These are phyloP conservation scores for Fistulina hepatica DNA, from an alignment of 1,284 basidiomycete genomes.

Conservation along the genomic window DNA sequence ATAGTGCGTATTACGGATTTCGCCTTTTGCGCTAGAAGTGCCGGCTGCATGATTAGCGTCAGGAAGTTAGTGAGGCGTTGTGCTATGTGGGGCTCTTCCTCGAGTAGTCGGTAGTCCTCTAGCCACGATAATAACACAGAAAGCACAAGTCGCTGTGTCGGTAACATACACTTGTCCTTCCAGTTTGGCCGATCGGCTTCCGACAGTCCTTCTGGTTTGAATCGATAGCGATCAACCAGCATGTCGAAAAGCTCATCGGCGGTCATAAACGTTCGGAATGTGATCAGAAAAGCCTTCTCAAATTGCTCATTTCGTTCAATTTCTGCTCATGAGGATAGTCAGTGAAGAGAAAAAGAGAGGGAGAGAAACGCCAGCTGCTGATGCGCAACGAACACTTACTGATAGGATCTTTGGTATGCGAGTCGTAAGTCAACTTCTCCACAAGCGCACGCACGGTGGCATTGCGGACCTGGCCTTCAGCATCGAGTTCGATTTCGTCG, in stretches of 20 bases:
- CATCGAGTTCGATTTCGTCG: constrained; percentile 45
- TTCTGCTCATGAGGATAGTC: constrained; percentile 25
- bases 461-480: constrained; percentile 47
- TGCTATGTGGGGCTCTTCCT: constrained; percentile 53
- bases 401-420: constrained; percentile 23
- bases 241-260: constrained; percentile 57
- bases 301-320: constrained; percentile 39
- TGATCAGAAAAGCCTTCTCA: constrained; percentile 63
- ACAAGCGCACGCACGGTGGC: constrained; percentile 64
- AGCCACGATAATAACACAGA: constrained; percentile 50
- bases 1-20: constrained; percentile 41
- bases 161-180: constrained; percentile 48
- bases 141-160: constrained; percentile 46
- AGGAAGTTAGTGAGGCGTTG: constrained; percentile 47
- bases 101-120: constrained; percentile 45
- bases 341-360: no score
- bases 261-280: constrained; percentile 69
- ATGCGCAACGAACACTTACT: constrained; percentile 29
- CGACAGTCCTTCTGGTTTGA: constrained; percentile 41
- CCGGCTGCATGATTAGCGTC: constrained; percentile 30
- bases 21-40: constrained; percentile 35
- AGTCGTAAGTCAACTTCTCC: constrained; percentile 54
- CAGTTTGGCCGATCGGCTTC: constrained; percentile 37
- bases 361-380: constrained; percentile 3
- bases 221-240: constrained; percentile 52